These are phyloP conservation scores for Talaromyces albobiverticillius DNA, from an alignment of 2,329 filamentous ascomycete species.

Conservation along the genomic window DNA sequence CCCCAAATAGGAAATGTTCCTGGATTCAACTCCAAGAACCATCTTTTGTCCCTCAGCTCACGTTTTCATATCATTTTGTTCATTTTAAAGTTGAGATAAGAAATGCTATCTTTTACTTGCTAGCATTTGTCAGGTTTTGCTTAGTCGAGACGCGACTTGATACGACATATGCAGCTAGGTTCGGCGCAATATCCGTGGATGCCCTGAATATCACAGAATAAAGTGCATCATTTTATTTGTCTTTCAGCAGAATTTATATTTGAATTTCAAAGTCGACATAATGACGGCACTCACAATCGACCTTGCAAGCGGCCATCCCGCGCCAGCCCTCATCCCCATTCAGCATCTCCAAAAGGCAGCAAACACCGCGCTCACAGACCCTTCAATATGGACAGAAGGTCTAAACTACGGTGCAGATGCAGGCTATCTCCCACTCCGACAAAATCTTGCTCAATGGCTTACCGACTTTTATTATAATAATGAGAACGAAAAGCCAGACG, in stretches of 20 bases:
- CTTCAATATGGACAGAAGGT: background rate
- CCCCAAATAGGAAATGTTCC: background rate
- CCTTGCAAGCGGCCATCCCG: background rate
- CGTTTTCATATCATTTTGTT: too few species aligned
- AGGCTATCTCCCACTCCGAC: background rate
- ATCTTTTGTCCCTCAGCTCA: background rate
- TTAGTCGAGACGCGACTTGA: background rate
- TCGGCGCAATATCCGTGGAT: too few species aligned
- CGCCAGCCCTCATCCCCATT: constrained; percentile 5
- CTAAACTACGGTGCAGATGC: constrained; percentile 5
- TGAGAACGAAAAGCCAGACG: background rate
- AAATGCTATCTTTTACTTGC: background rate
- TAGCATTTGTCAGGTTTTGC: background rate
- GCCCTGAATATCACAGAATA: too few species aligned
- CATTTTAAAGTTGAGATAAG: background rate
- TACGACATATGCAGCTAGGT: too few species aligned
- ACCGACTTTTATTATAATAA: constrained; percentile 1
- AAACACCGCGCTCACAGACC: background rate
- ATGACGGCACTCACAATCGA: background rate
- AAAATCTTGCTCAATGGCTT: background rate
- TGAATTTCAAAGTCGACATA: too few species aligned
- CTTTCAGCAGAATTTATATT: too few species aligned
- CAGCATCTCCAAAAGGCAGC: background rate
- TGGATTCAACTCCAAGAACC: background rate
- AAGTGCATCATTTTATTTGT: too few species aligned